A percentile compares a stretch with the other conserved stretches of the same genome.
Evolutionary conservation across 164 flowering plant species (phyloP).

Genomic region (Magnolia kwangsiensis): DNA sequence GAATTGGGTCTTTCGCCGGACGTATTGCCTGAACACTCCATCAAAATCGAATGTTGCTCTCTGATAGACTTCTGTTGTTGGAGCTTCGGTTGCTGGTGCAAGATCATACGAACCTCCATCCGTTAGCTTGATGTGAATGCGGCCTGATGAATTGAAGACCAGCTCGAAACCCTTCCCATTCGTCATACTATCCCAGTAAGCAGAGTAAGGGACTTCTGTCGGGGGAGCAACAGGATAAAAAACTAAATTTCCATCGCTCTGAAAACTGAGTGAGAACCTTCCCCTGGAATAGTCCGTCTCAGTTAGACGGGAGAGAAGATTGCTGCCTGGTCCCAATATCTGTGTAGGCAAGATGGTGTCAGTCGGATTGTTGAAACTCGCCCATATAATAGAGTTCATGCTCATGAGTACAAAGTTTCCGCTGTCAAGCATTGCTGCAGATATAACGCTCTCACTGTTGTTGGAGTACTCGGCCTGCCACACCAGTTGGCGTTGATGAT

Average conservation of each 20-base stretch:
- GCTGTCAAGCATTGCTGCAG: slow-evolving; percentile 38
- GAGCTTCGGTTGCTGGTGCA: slow-evolving; percentile 6
- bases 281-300: slow-evolving; percentile 20
- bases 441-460: slow-evolving; percentile 1
- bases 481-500: slow-evolving; percentile 14
- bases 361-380: slow-evolving; percentile 32
- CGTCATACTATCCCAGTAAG: slow-evolving; percentile 1
- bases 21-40: slow-evolving; percentile 37
- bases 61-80: slow-evolving; percentile 23
- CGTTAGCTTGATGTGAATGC: slow-evolving; percentile 14
- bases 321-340: not conserved
- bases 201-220: not conserved
- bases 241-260: slow-evolving; percentile 30
- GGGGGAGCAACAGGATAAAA: slow-evolving; percentile 14
- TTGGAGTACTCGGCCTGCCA: slow-evolving; percentile 9
- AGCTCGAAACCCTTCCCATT: slow-evolving; percentile 6
- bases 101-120: slow-evolving; percentile 18
- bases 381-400: slow-evolving; percentile 18
- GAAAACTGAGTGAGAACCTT: slow-evolving; percentile 8
- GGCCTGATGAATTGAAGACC: slow-evolving; percentile 34
- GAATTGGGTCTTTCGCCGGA: slow-evolving; percentile 18
- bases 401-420: slow-evolving; percentile 38
- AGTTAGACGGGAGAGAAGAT: slow-evolving; percentile 15
- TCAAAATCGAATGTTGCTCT: slow-evolving; percentile 39
- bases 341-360: slow-evolving; percentile 41